phyloP scores from a whole-genome alignment of 495 filamentous ascomycete genomes.

The Aspergillus carlsbadensis region DNA sequence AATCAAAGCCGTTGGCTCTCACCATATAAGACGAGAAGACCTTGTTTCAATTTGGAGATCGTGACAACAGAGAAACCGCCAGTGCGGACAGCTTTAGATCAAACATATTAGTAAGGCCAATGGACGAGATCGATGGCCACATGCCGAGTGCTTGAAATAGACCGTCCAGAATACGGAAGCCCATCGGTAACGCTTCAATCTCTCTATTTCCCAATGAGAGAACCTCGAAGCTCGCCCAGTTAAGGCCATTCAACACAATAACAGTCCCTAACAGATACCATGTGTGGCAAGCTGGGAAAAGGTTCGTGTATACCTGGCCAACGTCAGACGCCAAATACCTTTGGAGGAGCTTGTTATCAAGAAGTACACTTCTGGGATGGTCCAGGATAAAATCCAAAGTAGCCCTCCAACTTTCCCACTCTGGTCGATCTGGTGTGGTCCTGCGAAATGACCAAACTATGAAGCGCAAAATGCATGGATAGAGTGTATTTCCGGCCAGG shows the following conservation, averaged over 20 bases:
- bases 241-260: conserved; percentile 72
- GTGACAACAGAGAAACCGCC: conserved; percentile 83
- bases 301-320: conserved; percentile 64
- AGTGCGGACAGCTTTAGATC: conserved; percentile 60
- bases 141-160: conserved; percentile 70
- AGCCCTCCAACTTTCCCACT: conserved; percentile 52
- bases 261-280: conserved; percentile 78
- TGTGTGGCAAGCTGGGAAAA: conserved; percentile 74
- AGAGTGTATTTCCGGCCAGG: conserved; percentile 79
- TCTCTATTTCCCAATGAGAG: conserved; percentile 71
- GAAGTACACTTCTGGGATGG: conserved; percentile 66
- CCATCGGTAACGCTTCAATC: conserved; percentile 54
- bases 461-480: conserved; percentile 75
- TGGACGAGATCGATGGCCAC: no score
- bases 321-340: neutral
- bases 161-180: conserved; percentile 68
- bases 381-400: conserved; percentile 78
- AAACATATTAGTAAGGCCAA: no score
- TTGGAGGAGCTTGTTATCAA: neutral
- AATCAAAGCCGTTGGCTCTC: no score
- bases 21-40: conserved; percentile 70
- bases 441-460: conserved; percentile 64
- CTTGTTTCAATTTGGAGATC: conserved; percentile 67
- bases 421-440: conserved; percentile 41
- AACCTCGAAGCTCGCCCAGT: conserved; percentile 80